phyloP scores from a whole-genome alignment of 257 asterid genomes.

The Scutellaria baicalensis region DNA sequence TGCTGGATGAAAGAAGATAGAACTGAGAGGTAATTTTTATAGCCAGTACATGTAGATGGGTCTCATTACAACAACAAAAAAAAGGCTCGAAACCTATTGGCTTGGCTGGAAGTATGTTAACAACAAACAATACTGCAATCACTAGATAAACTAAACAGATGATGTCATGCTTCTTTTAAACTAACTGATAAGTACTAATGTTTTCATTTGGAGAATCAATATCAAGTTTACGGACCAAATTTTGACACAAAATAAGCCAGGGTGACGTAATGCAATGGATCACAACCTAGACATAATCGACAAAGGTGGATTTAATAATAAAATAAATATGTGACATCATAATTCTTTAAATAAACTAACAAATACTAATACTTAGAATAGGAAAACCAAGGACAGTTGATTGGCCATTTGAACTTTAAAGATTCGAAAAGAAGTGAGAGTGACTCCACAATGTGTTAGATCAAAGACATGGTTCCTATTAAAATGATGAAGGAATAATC shows the following conservation, averaged over 20 bases:
- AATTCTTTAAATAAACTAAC: neutral
- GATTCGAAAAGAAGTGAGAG: neutral
- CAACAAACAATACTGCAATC: neutral
- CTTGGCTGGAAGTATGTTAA: neutral
- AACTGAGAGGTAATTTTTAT: neutral
- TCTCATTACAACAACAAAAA: neutral
- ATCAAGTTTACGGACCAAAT: neutral
- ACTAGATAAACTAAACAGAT: neutral
- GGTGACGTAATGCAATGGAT: neutral
- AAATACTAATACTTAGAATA: neutral
- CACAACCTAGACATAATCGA: neutral
- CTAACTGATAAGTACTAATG: neutral
- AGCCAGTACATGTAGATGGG: neutral
- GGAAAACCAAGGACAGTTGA: neutral
- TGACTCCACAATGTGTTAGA: neutral
- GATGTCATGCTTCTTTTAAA: neutral
- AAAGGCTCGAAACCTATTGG: neutral
- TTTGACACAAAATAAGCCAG: neutral
- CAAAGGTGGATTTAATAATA: neutral
- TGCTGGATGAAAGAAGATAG: neutral
- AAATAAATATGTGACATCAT: neutral
- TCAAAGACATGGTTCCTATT: neutral
- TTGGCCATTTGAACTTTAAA: neutral
- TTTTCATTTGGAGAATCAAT: neutral
- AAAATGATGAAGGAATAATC: neutral